Percentiles rank a stretch among this genome's conserved stretches.
phyloP scores from a whole-genome alignment of 768 basidiomycete species.

The Inosperma sp. region DNA sequence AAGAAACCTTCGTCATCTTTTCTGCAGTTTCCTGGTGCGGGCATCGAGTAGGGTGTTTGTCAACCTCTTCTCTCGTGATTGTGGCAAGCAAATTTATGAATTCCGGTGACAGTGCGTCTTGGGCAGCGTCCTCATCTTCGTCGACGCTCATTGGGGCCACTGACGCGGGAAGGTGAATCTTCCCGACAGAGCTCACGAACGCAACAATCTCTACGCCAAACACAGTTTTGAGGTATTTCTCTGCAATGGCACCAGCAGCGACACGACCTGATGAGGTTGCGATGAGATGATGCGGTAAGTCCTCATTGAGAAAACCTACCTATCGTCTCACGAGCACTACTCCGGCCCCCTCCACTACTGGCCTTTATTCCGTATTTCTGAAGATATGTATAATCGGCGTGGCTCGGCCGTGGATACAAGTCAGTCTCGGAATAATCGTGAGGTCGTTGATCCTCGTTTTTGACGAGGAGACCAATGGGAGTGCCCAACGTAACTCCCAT shows the following conservation, averaged over 20 bases:
- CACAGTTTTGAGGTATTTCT: conserved; percentile 84
- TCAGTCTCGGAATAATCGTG: conserved; percentile 99
- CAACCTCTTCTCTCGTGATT: conserved; percentile 83
- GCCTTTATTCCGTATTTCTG: conserved; percentile 98
- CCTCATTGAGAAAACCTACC: conserved; percentile 41
- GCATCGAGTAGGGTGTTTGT: conserved; percentile 82
- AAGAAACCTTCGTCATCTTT: conserved; percentile 77
- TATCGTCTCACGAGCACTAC: conserved; percentile 94
- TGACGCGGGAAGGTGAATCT: conserved; percentile 71
- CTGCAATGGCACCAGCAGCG: conserved; percentile 96
- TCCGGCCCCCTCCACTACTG: conserved; percentile 92
- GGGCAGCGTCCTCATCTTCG: conserved; percentile 55
- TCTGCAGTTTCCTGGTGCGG: conserved; percentile 87
- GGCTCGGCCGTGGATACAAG: conserved; percentile 92
- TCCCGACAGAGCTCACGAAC: conserved; percentile 95
- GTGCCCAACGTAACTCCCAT: conserved; percentile 95
- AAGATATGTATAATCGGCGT: conserved; percentile 97
- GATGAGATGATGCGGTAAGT: not conserved
- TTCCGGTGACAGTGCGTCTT: conserved; percentile 78
- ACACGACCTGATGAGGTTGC: conserved; percentile 63
- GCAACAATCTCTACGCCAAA: conserved; percentile 94
- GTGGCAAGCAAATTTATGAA: conserved; percentile 74
- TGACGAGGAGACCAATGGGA: conserved; percentile 93
- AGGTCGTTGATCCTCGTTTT: conserved; percentile 96
- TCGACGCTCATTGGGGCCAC: conserved; percentile 32